These are phyloP conservation scores for Hypoxylon sp. DNA, from an alignment of 2,329 filamentous ascomycete genomes.

Conservation along the genomic window DNA sequence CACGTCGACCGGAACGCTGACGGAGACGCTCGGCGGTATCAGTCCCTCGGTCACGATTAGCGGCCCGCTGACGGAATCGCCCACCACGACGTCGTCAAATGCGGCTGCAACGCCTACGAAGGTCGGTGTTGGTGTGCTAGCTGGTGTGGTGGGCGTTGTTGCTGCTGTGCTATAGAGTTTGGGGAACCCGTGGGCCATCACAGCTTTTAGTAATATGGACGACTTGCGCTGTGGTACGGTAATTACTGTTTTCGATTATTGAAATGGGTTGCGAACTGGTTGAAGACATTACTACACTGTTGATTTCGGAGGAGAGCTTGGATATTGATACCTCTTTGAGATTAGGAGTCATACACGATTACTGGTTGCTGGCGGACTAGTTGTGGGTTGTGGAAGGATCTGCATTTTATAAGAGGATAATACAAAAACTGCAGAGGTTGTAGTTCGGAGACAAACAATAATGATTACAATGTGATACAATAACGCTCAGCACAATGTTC, in stretches of 20 bases:
- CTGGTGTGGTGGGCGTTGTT: slow-evolving; percentile 40
- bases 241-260: not conserved
- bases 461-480: not conserved
- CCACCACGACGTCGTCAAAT: slow-evolving; percentile 20
- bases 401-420: not conserved
- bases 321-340: slow-evolving; percentile 15
- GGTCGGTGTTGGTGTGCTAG: slow-evolving; percentile 40
- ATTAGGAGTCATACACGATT: not conserved
- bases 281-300: slow-evolving; percentile 1
- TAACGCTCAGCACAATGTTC: not conserved
- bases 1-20: slow-evolving; percentile 22
- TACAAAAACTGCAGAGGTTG: not conserved
- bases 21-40: slow-evolving; percentile 28
- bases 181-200: not conserved
- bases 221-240: not conserved
- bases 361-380: not conserved
- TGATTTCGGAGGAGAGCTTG: slow-evolving; percentile 9
- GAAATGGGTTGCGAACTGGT: not conserved
- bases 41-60: slow-evolving; percentile 20
- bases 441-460: not conserved
- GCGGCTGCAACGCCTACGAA: slow-evolving; percentile 34
- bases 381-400: not conserved
- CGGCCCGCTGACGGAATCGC: slow-evolving; percentile 21
- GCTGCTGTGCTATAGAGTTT: slow-evolving; percentile 37
- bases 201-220: not conserved